These are phyloP conservation scores for Pittosporum tobira DNA, from an alignment of 129 eudicot genomes.

Conservation along the genomic window DNA sequence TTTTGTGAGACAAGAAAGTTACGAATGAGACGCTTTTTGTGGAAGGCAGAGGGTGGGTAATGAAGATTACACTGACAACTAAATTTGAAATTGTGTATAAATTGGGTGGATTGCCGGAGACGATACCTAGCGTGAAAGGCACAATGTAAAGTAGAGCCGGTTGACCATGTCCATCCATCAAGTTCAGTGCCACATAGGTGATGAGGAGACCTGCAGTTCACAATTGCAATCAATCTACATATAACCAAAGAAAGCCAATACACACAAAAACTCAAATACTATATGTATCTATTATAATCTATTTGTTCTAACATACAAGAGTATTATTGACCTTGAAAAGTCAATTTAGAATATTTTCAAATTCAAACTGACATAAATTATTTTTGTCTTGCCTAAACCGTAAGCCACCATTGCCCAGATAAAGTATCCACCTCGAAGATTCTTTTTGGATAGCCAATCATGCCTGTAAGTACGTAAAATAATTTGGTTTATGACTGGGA, in stretches of 20 bases:
- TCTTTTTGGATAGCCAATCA: slow-evolving; percentile 88
- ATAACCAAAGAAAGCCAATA: slow-evolving; percentile 13
- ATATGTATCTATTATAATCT: no score
- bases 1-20: no score
- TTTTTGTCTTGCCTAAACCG: slow-evolving; percentile 54
- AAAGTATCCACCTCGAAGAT: slow-evolving; percentile 68
- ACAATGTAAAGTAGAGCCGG: slow-evolving; percentile 98
- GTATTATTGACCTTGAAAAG: no score
- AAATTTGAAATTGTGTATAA: not conserved
- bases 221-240: not conserved
- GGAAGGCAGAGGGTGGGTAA: no score
- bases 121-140: slow-evolving; percentile 77
- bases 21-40: no score
- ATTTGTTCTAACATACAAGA: no score
- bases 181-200: slow-evolving; percentile 85
- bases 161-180: slow-evolving; percentile 99
- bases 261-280: no score
- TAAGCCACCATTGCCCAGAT: slow-evolving; percentile 92
- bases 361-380: not conserved
- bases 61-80: no score
- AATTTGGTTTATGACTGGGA: not conserved
- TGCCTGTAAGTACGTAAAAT: slow-evolving; percentile 40
- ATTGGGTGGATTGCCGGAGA: not conserved
- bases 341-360: no score
- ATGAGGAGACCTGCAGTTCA: slow-evolving; percentile 63